Conservation (phyloP, 495 filamentous ascomycete species). For the Neurospora tetrasperma region DNA sequence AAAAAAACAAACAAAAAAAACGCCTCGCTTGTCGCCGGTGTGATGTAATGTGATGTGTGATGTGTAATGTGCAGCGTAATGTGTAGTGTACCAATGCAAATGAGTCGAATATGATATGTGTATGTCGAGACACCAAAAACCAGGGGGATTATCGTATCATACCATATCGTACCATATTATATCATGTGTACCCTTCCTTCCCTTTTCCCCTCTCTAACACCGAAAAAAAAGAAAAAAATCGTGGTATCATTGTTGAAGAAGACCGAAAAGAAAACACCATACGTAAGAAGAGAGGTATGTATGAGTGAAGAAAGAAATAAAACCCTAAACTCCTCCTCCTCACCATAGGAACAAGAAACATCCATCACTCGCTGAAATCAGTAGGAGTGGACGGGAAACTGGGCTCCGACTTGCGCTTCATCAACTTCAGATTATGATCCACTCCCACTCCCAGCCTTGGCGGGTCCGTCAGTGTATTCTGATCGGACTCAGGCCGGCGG, state of each 20-base stretch:
- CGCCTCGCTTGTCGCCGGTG: background rate
- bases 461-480: background rate
- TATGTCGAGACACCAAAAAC: background rate
- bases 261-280: background rate
- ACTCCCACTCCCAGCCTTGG: background rate
- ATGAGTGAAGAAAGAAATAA: background rate
- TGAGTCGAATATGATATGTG: background rate
- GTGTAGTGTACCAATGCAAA: background rate
- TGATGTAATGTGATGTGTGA: background rate
- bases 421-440: background rate
- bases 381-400: conserved; percentile 4
- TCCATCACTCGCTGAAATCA: conserved; percentile 7
- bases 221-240: background rate
- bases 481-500: background rate
- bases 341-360: background rate
- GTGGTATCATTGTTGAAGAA: background rate
- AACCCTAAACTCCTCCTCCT: background rate
- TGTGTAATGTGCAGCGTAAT: background rate
- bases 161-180: background rate
- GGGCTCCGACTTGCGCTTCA: background rate
- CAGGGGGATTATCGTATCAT: background rate
- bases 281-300: background rate
- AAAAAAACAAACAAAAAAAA: background rate
- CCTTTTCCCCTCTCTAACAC: background rate
- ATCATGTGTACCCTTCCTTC: background rate